Evolutionary conservation across 108 stramenopile species (phyloP).

Genomic region (Skeletonema costatum): DNA sequence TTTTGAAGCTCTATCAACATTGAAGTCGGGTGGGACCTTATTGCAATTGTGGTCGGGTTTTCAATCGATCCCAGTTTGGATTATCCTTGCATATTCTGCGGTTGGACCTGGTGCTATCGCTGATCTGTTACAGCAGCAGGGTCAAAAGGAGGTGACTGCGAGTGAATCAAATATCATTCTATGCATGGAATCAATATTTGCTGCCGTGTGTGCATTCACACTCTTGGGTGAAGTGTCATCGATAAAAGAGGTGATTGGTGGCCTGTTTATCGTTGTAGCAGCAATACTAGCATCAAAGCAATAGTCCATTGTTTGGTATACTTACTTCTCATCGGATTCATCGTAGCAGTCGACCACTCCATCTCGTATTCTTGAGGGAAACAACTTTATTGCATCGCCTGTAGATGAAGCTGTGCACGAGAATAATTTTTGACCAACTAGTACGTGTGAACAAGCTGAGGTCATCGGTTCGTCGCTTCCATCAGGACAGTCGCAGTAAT

Average conservation of each 20-base stretch:
- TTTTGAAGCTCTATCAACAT: slow-evolving; percentile 17
- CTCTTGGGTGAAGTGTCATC: slow-evolving; percentile 59
- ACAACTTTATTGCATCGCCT: slow-evolving; percentile 43
- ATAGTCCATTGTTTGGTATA: background rate
- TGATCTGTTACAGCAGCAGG: slow-evolving; percentile 66
- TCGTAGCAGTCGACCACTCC: slow-evolving; percentile 71
- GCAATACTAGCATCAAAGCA: slow-evolving; percentile 58
- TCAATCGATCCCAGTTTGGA: slow-evolving; percentile 46
- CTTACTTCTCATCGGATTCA: slow-evolving; percentile 61
- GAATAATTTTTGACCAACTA: slow-evolving; percentile 54
- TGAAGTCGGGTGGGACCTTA: slow-evolving; percentile 18
- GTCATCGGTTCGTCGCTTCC: slow-evolving; percentile 72
- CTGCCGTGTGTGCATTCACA: slow-evolving; percentile 51
- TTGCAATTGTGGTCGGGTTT: slow-evolving; percentile 52
- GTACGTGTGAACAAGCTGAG: slow-evolving; percentile 66
- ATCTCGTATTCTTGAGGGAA: slow-evolving; percentile 63
- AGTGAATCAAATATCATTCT: slow-evolving; percentile 71
- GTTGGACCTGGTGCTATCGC: slow-evolving; percentile 66
- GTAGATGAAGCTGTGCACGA: slow-evolving; percentile 22
- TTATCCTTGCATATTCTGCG: slow-evolving; percentile 55
- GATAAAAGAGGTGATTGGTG: slow-evolving; percentile 49
- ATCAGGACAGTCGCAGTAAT: slow-evolving; percentile 82
- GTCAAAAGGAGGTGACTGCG: slow-evolving; percentile 53
- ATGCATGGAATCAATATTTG: slow-evolving; percentile 62
- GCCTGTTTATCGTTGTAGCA: slow-evolving; percentile 51